phyloP scores from a whole-genome alignment of 176 grass and related monocot species.

The Musa beccarii region DNA sequence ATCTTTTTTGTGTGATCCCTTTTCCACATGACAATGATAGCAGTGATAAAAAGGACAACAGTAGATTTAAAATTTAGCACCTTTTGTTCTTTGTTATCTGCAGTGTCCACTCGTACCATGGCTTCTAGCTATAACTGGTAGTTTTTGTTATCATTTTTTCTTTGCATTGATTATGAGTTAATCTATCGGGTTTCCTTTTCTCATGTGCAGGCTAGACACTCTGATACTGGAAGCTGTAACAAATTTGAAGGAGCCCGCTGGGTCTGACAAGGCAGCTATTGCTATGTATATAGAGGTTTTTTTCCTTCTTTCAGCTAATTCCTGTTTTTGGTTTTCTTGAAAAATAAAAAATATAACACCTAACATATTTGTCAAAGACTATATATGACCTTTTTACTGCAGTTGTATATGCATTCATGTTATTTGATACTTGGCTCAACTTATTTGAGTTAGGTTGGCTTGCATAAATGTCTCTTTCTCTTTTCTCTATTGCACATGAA shows the following conservation, averaged over 20 bases:
- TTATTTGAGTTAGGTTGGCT: too few relatives aligned
- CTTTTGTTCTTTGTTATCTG: too few relatives aligned
- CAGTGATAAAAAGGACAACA: neutral
- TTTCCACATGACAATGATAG: neutral
- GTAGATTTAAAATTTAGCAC: too few relatives aligned
- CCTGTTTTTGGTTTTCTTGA: neutral
- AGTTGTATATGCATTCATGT: too few relatives aligned
- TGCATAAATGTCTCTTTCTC: too few relatives aligned
- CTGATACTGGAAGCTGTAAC: constrained; percentile 81
- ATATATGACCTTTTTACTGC: too few relatives aligned
- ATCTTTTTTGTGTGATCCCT: too few relatives aligned
- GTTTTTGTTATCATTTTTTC: neutral
- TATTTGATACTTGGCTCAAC: too few relatives aligned
- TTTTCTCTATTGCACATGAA: too few relatives aligned
- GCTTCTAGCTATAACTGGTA: constrained; percentile 10
- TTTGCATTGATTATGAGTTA: neutral
- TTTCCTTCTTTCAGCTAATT: constrained; percentile 2
- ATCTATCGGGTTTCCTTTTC: neutral
- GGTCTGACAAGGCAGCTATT: constrained; percentile 70
- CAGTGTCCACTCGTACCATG: too few relatives aligned
- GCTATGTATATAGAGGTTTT: constrained; percentile 73
- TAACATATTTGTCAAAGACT: too few relatives aligned
- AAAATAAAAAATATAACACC: too few relatives aligned
- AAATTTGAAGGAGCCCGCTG: constrained; percentile 46
- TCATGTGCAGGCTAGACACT: constrained; percentile 52